Conservation (phyloP, 1,139 yeast species). For the Lodderomyces jiufengensis region DNA sequence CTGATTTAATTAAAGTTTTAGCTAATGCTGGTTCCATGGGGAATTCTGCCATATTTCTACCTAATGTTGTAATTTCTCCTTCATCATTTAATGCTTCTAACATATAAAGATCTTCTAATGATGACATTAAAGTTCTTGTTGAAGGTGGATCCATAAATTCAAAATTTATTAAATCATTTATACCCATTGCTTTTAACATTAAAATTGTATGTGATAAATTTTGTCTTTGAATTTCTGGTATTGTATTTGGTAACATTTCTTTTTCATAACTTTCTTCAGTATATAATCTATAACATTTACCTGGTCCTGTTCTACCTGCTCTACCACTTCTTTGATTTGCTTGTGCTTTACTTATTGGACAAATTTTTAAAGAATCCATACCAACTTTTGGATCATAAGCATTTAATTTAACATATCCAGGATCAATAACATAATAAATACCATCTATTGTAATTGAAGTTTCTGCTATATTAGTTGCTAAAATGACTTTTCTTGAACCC, state of each 20-base stretch:
- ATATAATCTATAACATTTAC: slow-evolving; percentile 71
- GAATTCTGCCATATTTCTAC: slow-evolving; percentile 83
- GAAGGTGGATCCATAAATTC: slow-evolving; percentile 97
- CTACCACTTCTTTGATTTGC: slow-evolving; percentile 82
- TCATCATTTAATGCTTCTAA: slow-evolving; percentile 78
- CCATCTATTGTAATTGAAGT: slow-evolving; percentile 82
- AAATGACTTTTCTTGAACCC: slow-evolving; percentile 66
- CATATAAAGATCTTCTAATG: slow-evolving; percentile 80
- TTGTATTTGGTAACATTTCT: slow-evolving; percentile 81
- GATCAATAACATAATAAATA: slow-evolving; percentile 70
- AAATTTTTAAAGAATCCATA: slow-evolving; percentile 69
- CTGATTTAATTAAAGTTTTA: slow-evolving; percentile 72
- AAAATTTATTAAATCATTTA: slow-evolving; percentile 71
- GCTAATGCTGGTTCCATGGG: slow-evolving; percentile 96
- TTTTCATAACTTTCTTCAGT: slow-evolving; percentile 62
- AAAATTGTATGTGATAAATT: slow-evolving; percentile 81
- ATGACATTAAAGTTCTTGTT: slow-evolving; percentile 65
- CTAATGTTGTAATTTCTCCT: slow-evolving; percentile 71
- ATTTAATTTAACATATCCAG: slow-evolving; percentile 76
- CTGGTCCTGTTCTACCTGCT: slow-evolving; percentile 87
- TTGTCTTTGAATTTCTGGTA: slow-evolving; percentile 92
- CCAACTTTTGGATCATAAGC: slow-evolving; percentile 75
- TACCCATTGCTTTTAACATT: slow-evolving; percentile 94
- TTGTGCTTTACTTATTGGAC: slow-evolving; percentile 79
- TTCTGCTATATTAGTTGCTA: slow-evolving; percentile 82